Conservation (phyloP, 176 grass and related monocot species). For the Hordeum marinum region DNA sequence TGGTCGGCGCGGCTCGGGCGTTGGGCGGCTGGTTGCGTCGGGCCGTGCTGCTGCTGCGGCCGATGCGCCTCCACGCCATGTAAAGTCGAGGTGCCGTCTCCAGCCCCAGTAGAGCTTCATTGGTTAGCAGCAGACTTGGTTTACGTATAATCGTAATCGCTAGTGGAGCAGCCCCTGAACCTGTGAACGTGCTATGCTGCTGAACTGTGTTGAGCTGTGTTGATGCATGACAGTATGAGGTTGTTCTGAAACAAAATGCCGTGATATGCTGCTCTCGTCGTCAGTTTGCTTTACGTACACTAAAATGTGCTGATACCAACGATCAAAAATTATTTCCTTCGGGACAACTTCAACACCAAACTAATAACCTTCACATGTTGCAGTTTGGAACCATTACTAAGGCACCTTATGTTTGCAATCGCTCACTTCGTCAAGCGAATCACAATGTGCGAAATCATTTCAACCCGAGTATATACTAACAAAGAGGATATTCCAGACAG, state of each 20-base stretch:
- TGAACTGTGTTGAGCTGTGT: not conserved
- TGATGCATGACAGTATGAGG: not conserved
- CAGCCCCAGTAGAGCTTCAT: not conserved
- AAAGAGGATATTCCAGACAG: too few relatives aligned
- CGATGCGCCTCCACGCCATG: not conserved
- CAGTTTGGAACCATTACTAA: too few relatives aligned
- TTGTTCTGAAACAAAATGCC: not conserved
- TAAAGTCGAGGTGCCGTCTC: not conserved
- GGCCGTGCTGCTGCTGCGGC: not conserved
- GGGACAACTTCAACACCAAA: too few relatives aligned
- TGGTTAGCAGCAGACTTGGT: not conserved
- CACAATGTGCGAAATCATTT: too few relatives aligned
- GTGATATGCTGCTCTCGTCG: not conserved
- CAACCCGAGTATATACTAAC: too few relatives aligned
- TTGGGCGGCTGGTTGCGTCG: not conserved
- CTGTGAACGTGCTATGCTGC: too few relatives aligned
- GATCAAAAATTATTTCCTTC: too few relatives aligned
- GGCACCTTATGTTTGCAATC: too few relatives aligned
- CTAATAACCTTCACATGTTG: too few relatives aligned
- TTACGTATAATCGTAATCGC: not conserved
- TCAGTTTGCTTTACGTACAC: not conserved
- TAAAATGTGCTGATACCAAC: not conserved
- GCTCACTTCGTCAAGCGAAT: too few relatives aligned
- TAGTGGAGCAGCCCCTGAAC: not conserved
- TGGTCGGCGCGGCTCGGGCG: too few relatives aligned